These are phyloP conservation scores for Serendipita vermifera DNA, from an alignment of 768 basidiomycete species.

Conservation along the genomic window DNA sequence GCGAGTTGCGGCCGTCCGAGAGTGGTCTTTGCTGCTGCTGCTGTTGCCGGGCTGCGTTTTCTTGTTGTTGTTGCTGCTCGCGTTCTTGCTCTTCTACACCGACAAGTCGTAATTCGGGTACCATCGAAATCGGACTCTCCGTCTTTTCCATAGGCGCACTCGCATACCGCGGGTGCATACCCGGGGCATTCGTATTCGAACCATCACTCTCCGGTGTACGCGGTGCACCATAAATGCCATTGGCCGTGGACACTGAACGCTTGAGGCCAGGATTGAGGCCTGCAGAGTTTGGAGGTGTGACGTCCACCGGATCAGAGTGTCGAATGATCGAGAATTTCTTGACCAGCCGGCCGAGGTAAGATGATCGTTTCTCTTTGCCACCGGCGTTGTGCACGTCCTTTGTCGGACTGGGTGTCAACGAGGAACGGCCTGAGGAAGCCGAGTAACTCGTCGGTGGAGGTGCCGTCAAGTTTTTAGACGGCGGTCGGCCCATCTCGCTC, in stretches of 20 bases:
- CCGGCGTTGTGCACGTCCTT: background rate
- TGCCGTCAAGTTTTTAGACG: background rate
- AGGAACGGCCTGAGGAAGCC: too few species aligned
- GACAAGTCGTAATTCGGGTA: background rate
- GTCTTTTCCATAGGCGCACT: background rate
- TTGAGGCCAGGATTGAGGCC: background rate
- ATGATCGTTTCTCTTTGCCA: conserved; percentile 4
- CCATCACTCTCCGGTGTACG: background rate
- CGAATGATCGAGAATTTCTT: conserved; percentile 7
- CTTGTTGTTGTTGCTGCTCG: background rate
- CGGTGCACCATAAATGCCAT: conserved; percentile 1
- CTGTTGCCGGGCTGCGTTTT: background rate
- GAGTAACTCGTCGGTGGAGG: background rate
- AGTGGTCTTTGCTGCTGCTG: background rate
- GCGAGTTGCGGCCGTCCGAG: background rate
- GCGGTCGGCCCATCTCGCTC: too few species aligned
- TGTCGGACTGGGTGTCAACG: too few species aligned
- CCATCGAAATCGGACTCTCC: background rate
- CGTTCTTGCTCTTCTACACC: background rate
- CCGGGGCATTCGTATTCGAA: background rate
- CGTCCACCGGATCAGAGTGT: background rate
- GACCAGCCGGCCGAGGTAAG: background rate
- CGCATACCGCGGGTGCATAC: background rate
- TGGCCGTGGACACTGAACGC: conserved; percentile 1
- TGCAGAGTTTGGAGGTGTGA: background rate